Conservation (phyloP, 345 rosid genomes). For the Moricandia moricandioides region DNA sequence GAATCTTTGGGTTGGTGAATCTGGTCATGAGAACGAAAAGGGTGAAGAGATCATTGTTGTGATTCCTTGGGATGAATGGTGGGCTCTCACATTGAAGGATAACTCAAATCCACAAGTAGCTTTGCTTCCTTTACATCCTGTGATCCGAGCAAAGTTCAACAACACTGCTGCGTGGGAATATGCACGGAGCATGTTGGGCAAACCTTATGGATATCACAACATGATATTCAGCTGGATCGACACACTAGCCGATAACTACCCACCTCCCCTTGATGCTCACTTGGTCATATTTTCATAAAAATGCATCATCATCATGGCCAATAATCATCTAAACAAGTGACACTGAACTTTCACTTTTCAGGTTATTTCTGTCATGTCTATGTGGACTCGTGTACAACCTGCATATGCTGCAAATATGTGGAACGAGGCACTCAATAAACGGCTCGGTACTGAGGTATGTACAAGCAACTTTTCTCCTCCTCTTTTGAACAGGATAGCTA, state of each 20-base stretch:
- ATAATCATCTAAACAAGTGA: not conserved
- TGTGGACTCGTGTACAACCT: constrained; percentile 97
- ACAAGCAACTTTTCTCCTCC: not conserved
- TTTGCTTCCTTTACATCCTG: constrained; percentile 84
- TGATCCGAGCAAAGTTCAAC: constrained; percentile 71
- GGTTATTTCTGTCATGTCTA: constrained; percentile 99
- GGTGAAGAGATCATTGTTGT: constrained; percentile 93
- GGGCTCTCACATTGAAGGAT: constrained; percentile 83
- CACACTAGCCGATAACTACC: constrained; percentile 84
- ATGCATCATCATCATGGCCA: not conserved
- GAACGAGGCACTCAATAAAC: constrained; percentile 97
- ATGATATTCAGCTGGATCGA: constrained; percentile 99
- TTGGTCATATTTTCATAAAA: constrained; percentile 43
- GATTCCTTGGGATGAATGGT: constrained; percentile 97
- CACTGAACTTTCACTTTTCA: constrained; percentile 40
- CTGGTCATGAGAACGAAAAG: constrained; percentile 94
- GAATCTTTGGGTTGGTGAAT: constrained; percentile 99
- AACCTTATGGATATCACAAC: constrained; percentile 98
- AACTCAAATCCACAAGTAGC: constrained; percentile 89
- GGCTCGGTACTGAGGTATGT: constrained; percentile 86
- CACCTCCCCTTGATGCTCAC: constrained; percentile 99
- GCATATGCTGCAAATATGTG: constrained; percentile 98
- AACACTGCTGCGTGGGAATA: constrained; percentile 94
- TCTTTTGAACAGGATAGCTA: not conserved
- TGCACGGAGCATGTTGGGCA: constrained; percentile 88